Percentiles rank a stretch among this genome's conserved stretches.
These are phyloP conservation scores for Pichia sp. DNA, from an alignment of 1,139 yeast genomes.

Conservation along the genomic window DNA sequence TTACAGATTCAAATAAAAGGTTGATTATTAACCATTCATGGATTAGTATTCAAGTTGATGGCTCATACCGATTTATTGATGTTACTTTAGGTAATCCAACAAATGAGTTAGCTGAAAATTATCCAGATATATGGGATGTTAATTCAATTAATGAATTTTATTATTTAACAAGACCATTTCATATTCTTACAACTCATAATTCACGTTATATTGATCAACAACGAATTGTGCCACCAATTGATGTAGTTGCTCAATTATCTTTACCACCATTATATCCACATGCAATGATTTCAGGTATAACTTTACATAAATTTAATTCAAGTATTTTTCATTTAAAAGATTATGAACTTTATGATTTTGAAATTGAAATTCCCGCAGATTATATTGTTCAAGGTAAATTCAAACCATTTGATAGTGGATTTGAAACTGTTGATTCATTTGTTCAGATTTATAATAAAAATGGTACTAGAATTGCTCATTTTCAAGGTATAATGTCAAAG, in stretches of 20 bases:
- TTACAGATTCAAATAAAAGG: conserved; percentile 27
- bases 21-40: conserved; percentile 78
- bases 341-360: conserved; percentile 73
- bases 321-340: conserved; percentile 70
- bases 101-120: conserved; percentile 34
- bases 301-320: conserved; percentile 64
- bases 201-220: conserved; percentile 76
- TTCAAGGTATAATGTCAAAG: conserved; percentile 77
- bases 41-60: conserved; percentile 71
- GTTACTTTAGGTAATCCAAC: conserved; percentile 53
- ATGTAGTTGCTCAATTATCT: conserved; percentile 69
- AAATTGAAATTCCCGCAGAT: conserved; percentile 61
- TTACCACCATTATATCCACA: conserved; percentile 84
- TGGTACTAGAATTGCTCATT: conserved; percentile 58
- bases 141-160: conserved; percentile 38
- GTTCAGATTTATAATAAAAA: conserved; percentile 73
- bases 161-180: conserved; percentile 70
- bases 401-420: conserved; percentile 39
- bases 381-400: conserved; percentile 56
- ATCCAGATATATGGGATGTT: conserved; percentile 19
- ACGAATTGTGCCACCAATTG: conserved; percentile 79
- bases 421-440: conserved; percentile 42
- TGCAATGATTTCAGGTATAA: conserved; percentile 53
- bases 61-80: conserved; percentile 77
- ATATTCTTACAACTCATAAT: conserved; percentile 75